Evolutionary conservation across 2,329 filamentous ascomycete species (phyloP).

Genomic region (Aspergillus sp.): DNA sequence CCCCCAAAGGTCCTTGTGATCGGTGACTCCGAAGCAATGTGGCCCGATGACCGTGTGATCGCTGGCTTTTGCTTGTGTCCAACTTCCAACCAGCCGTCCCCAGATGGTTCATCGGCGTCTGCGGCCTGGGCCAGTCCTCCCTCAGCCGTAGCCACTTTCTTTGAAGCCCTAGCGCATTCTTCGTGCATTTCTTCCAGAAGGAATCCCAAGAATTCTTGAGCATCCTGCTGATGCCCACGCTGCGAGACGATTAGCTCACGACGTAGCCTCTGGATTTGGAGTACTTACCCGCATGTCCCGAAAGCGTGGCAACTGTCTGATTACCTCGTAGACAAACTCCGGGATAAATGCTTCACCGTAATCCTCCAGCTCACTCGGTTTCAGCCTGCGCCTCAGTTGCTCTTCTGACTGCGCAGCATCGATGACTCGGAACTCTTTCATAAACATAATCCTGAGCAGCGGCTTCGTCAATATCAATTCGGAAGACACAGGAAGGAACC

Average conservation of each 20-base stretch:
- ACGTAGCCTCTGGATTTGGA: neutral
- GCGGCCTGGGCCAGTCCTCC: slow-evolving; percentile 37
- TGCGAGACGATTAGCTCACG: slow-evolving; percentile 28
- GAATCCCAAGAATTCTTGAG: slow-evolving; percentile 92
- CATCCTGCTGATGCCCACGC: slow-evolving; percentile 95
- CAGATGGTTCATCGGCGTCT: slow-evolving; percentile 30
- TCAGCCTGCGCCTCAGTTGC: slow-evolving; percentile 62
- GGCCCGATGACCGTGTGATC: slow-evolving; percentile 76
- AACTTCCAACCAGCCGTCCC: slow-evolving; percentile 84
- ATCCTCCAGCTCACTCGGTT: slow-evolving; percentile 74
- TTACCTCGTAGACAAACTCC: slow-evolving; percentile 91
- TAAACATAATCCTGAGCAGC: slow-evolving; percentile 72
- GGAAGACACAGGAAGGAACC: neutral
- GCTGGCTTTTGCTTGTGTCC: slow-evolving; percentile 82
- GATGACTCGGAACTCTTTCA: slow-evolving; percentile 82
- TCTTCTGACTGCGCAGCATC: slow-evolving; percentile 68
- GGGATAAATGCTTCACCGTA: slow-evolving; percentile 88
- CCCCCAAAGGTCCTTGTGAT: slow-evolving; percentile 93
- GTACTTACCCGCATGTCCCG: slow-evolving; percentile 73
- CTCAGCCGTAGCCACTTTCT: slow-evolving; percentile 36
- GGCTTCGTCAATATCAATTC: slow-evolving; percentile 4
- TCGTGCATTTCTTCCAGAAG: slow-evolving; percentile 87
- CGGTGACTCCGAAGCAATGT: slow-evolving; percentile 63
- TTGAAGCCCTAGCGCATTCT: slow-evolving; percentile 74
- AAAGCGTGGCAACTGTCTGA: slow-evolving; percentile 77